Base-by-base conservation (phyloP, 495 filamentous ascomycete species). In the Penicillium lividum region DNA sequence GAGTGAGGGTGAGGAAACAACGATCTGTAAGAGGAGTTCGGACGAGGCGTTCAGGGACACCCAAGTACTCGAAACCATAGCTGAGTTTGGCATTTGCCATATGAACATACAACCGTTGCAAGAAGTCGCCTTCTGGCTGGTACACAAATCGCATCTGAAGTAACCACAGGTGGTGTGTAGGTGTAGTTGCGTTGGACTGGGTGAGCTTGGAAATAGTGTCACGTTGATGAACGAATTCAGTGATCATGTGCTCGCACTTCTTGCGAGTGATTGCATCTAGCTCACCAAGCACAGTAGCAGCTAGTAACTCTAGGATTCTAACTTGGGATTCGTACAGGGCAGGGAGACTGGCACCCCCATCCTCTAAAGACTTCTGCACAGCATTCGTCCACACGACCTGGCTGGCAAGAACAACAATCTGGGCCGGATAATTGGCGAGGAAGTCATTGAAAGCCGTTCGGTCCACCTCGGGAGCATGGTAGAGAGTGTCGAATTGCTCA, bases 131-230 rank as follows among this genome's bases (percentile, higher is more conserved):
- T 55, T 94, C 90, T 1, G 86, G 76, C 5, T 80, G 79, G 72
- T 97, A 98, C 48, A 95, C 86, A 68, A 96, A 99, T 56, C 95
- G 90, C 93, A 99, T 97, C 70, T 94, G 92, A n/a, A 97, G 79
- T 7, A 96, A 82, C 94, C 94, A 99, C 57, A 93, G 70, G 66
- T 96, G 90, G 68, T 99, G 92, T 31, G 82, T 89, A 15, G 91
- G 79, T n/a, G 85, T 85, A 36, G 82, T 81, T 16, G 94, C 95
- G 54, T 86, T 86, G 48, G 83, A 80, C 49, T 86, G 80, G 53
- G 90, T 82, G 27, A 99, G 83, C 65, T 89, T 93, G 56, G 89
- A 86, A 58, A 96, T 94, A 36, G 88, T 82, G 71, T 98, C 94
- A 45, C 94, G 87, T 70, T 99, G 94, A 68, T 98, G 94, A 16